Evolutionary conservation across 306 rosid species (phyloP).

Genomic region (Begonia fuchsioides): DNA sequence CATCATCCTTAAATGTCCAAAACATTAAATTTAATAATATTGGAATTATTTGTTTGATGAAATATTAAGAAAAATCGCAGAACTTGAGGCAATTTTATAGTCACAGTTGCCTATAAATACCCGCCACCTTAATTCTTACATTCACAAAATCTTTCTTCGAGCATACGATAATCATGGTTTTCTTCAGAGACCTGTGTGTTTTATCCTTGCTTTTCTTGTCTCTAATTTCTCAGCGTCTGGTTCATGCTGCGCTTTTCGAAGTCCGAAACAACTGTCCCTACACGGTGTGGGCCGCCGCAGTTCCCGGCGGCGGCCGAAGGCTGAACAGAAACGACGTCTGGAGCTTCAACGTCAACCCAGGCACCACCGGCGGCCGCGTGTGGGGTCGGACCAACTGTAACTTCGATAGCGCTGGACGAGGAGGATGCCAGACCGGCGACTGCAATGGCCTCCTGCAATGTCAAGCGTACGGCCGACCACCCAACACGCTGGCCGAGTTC

Average conservation of each 20-base stretch:
- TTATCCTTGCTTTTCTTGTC: background rate
- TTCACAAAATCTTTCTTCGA: too few relatives aligned
- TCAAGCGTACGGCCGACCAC: conserved; percentile 12
- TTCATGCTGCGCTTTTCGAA: conserved; percentile 6
- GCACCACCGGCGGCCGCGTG: conserved; percentile 8
- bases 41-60: too few relatives aligned
- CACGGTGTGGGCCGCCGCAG: conserved; percentile 19
- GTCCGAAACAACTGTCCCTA: conserved; percentile 12
- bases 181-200: background rate
- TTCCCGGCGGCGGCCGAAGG: conserved; percentile 16
- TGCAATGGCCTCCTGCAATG: conserved; percentile 16
- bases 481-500: conserved; percentile 16
- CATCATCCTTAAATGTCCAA: too few relatives aligned
- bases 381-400: conserved; percentile 16
- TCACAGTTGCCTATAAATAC: too few relatives aligned
- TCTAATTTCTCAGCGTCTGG: background rate
- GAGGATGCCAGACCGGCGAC: conserved; percentile 16
- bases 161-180: background rate
- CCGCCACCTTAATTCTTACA: too few relatives aligned
- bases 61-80: too few relatives aligned
- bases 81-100: too few relatives aligned
- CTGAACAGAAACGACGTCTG: conserved; percentile 8
- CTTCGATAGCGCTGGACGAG: conserved; percentile 6
- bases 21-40: too few relatives aligned
- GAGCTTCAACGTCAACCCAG: conserved; percentile 8